These are phyloP conservation scores for Kodamaea plutei DNA, from an alignment of 1,139 yeast genomes.

Conservation along the genomic window DNA sequence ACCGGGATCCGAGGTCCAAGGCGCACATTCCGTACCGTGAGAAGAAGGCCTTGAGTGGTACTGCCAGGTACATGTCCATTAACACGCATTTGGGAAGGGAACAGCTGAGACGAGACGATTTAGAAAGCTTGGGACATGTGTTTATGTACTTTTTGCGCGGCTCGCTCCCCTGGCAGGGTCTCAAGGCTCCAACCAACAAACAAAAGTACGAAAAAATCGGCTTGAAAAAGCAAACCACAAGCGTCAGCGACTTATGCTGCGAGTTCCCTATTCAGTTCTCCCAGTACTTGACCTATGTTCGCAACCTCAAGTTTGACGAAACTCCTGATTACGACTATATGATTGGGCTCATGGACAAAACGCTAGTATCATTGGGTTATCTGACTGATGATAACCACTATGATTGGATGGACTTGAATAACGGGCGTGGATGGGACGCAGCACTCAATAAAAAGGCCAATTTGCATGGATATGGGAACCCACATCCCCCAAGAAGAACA, in stretches of 20 bases:
- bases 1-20: constrained; percentile 57
- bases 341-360: constrained; percentile 40
- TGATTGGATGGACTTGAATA: constrained; percentile 82
- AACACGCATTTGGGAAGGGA: constrained; percentile 64
- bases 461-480: constrained; percentile 75
- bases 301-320: constrained; percentile 71
- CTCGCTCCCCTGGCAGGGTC: constrained; percentile 49
- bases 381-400: constrained; percentile 59
- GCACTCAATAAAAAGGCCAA: constrained; percentile 75
- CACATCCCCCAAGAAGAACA: constrained; percentile 51
- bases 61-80: constrained; percentile 64
- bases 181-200: constrained; percentile 76
- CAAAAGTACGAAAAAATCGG: constrained; percentile 82
- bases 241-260: constrained; percentile 61
- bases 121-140: constrained; percentile 62
- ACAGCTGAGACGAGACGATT: constrained; percentile 61
- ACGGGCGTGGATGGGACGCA: constrained; percentile 82
- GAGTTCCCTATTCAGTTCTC: constrained; percentile 77
- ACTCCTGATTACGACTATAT: constrained; percentile 66
- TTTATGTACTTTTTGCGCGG: constrained; percentile 61
- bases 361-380: constrained; percentile 29
- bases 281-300: constrained; percentile 66
- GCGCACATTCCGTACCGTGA: constrained; percentile 61
- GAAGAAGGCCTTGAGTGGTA: constrained; percentile 59
- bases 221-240: constrained; percentile 69